Evolutionary conservation across 2,329 filamentous ascomycete genomes (phyloP).

Genomic region (Pyrenophora tritici-repentis): DNA sequence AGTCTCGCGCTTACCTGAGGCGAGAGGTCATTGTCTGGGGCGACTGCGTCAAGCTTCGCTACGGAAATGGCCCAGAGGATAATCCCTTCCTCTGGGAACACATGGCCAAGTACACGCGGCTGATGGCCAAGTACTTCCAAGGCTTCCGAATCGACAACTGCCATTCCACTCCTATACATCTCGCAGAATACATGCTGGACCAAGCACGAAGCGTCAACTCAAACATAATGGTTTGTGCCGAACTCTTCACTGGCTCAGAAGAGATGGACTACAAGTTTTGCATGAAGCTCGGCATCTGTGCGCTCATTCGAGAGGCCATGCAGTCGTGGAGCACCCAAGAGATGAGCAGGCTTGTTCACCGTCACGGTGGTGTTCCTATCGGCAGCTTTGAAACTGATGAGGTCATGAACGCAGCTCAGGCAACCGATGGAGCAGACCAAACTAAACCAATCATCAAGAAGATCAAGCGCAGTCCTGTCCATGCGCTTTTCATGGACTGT

Average conservation of each 20-base stretch:
- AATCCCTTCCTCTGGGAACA: slow-evolving; percentile 94
- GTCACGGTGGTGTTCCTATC: slow-evolving; percentile 90
- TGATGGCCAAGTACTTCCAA: slow-evolving; percentile 92
- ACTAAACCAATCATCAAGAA: slow-evolving; percentile 64
- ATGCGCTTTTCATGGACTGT: slow-evolving; percentile 98
- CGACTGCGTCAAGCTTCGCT: slow-evolving; percentile 95
- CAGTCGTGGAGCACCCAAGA: slow-evolving; percentile 96
- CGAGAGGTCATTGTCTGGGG: slow-evolving; percentile 98
- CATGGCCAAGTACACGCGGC: slow-evolving; percentile 89
- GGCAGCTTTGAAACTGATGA: slow-evolving; percentile 97
- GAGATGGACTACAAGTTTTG: slow-evolving; percentile 97
- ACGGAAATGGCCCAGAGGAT: slow-evolving; percentile 78
- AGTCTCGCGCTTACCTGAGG: slow-evolving; percentile 90
- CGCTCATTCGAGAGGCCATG: slow-evolving; percentile 96
- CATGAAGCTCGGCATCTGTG: slow-evolving; percentile 86
- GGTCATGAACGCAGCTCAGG: slow-evolving; percentile 65
- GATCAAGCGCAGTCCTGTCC: slow-evolving; percentile 86
- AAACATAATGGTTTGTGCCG: slow-evolving; percentile 88
- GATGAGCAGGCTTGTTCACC: slow-evolving; percentile 88
- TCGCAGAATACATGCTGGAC: slow-evolving; percentile 93
- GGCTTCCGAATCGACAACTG: slow-evolving; percentile 98
- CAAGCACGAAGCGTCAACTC: slow-evolving; percentile 87
- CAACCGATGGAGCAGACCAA: slow-evolving; percentile 31
- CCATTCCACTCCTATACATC: slow-evolving; percentile 91
- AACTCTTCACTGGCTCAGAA: slow-evolving; percentile 94